Percentiles rank a stretch among this genome's conserved stretches.
Evolutionary conservation across 495 filamentous ascomycete genomes (phyloP).

Genomic region (Aspergillus cavernicola): DNA sequence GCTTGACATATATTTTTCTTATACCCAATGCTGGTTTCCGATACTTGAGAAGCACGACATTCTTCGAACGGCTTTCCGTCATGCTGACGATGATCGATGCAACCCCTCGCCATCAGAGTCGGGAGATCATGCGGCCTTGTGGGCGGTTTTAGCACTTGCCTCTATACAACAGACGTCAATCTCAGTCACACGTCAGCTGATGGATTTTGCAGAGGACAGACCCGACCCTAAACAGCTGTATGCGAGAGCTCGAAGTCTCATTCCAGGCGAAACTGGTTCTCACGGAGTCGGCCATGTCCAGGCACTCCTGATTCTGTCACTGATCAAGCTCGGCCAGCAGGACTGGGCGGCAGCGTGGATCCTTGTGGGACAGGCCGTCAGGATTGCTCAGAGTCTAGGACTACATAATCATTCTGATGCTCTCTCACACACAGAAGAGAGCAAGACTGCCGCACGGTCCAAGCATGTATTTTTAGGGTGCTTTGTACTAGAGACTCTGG

Average conservation of each 20-base stretch:
- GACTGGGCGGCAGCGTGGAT: slow-evolving; percentile 55
- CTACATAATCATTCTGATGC: slow-evolving; percentile 26
- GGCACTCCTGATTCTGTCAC: slow-evolving; percentile 56
- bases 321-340: slow-evolving; percentile 55
- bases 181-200: slow-evolving; percentile 26
- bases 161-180: slow-evolving; percentile 47
- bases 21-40: slow-evolving; percentile 71
- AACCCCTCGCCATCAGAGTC: slow-evolving; percentile 32
- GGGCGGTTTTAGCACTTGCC: slow-evolving; percentile 55
- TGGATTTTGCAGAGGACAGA: slow-evolving; percentile 16
- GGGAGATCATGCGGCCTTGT: slow-evolving; percentile 59
- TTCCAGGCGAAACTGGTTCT: slow-evolving; percentile 51
- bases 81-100: slow-evolving; percentile 38
- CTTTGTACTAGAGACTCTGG: slow-evolving; percentile 60
- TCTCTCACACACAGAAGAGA: slow-evolving; percentile 17
- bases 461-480: slow-evolving; percentile 58
- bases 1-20: slow-evolving; percentile 69
- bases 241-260: slow-evolving; percentile 48
- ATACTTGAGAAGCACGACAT: slow-evolving; percentile 68
- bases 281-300: slow-evolving; percentile 59
- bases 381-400: slow-evolving; percentile 48
- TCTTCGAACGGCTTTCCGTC: slow-evolving; percentile 44
- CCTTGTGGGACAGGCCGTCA: slow-evolving; percentile 57
- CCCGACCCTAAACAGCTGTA: slow-evolving; percentile 43
- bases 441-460: slow-evolving; percentile 27